Conservation (phyloP, 495 filamentous ascomycete genomes). For the Aspergillus hancockii region DNA sequence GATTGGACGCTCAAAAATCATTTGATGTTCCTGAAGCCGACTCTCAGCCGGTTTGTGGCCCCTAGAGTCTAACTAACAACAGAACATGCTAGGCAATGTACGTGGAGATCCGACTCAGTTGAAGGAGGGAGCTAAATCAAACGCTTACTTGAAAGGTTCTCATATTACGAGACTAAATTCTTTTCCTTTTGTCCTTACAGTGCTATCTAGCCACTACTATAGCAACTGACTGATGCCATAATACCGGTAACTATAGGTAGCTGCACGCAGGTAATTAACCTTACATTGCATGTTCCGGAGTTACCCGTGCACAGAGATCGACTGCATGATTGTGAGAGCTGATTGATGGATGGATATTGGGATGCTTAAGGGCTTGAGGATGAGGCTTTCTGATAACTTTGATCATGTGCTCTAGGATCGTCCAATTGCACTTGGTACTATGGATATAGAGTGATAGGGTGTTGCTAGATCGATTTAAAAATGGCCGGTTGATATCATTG, state of each 20-base stretch:
- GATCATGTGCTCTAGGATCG: neutral
- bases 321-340: conserved; percentile 12
- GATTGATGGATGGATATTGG: neutral
- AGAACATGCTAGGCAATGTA: too few relatives aligned
- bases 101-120: too few relatives aligned
- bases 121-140: too few relatives aligned
- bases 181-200: too few relatives aligned
- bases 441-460: neutral
- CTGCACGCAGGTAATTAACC: conserved; percentile 33
- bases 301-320: conserved; percentile 26
- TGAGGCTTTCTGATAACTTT: neutral
- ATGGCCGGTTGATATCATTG: too few relatives aligned
- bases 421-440: neutral
- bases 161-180: neutral
- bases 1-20: neutral
- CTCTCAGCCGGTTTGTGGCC: too few relatives aligned
- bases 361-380: neutral
- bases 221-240: neutral
- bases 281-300: conserved; percentile 31
- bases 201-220: neutral
- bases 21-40: neutral
- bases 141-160: neutral
- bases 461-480: too few relatives aligned
- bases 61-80: too few relatives aligned
- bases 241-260: conserved; percentile 6